phyloP scores from a whole-genome alignment of 805 yeast species.

The Sugiyamaella valdiviana region DNA sequence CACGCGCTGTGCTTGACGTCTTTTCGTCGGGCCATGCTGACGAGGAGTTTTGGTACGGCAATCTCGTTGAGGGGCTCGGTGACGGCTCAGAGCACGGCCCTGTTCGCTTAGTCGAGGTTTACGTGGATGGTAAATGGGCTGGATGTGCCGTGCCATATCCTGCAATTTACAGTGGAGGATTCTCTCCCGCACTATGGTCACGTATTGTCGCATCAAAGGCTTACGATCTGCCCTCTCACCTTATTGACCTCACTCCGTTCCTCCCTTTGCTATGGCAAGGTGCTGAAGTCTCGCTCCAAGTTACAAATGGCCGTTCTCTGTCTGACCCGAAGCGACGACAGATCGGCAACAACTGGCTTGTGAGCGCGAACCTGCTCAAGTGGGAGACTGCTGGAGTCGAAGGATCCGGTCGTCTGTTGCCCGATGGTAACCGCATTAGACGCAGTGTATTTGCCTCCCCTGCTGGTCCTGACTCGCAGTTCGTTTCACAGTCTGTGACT shows the following conservation, averaged over 20 bases:
- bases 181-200: slow-evolving; percentile 73
- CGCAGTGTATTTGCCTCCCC: not conserved
- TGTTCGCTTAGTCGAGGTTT: slow-evolving; percentile 57
- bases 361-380: slow-evolving; percentile 27
- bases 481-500: not conserved
- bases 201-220: slow-evolving; percentile 72
- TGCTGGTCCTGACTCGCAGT: not conserved
- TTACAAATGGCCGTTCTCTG: slow-evolving; percentile 11
- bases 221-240: slow-evolving; percentile 65
- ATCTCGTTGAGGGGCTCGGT: slow-evolving; percentile 28
- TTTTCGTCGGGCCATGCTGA: slow-evolving; percentile 71
- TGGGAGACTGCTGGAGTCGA: slow-evolving; percentile 26
- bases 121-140: slow-evolving; percentile 51
- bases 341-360: slow-evolving; percentile 27
- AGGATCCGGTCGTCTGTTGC: slow-evolving; percentile 16
- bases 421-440: not conserved
- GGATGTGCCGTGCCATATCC: slow-evolving; percentile 65
- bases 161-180: slow-evolving; percentile 73
- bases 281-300: slow-evolving; percentile 22
- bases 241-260: slow-evolving; percentile 62
- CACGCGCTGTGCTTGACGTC: slow-evolving; percentile 50
- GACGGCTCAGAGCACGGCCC: slow-evolving; percentile 62
- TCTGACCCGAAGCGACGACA: not conserved
- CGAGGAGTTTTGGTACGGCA: slow-evolving; percentile 82
- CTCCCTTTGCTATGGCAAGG: slow-evolving; percentile 62